Base-by-base conservation (phyloP, 2,329 filamentous ascomycete species). In the Juglanconis sp. region DNA sequence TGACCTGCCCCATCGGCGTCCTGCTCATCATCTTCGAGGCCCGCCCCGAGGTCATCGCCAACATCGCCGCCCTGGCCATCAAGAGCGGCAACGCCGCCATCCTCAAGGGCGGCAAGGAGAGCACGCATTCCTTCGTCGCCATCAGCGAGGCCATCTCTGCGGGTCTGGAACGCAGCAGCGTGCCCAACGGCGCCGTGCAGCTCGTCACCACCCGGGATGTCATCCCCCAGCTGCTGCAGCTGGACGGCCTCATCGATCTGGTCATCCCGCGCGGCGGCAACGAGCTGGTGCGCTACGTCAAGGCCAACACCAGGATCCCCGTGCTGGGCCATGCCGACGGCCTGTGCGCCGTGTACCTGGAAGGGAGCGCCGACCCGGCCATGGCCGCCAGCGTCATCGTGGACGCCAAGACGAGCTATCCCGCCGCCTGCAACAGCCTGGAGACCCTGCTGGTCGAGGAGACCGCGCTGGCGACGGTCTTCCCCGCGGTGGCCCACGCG, bases 1-100 rank as follows among this genome's bases (percentile, higher is more conserved):
- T 96, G 51, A 92, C 91, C 46, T 96, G 92, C 72, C 95, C 95
- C 5, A 98, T 99, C 67, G 95, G 95, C 62, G 93, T 98, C n/a
- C 85, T 99, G 47, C 84, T 99, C 66, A 95, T 99, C 76, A 98
- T 99, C 71, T 99, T 99, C 71, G 95, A 99, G 77, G 95, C 95
- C 40, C 89, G 95, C 7, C 95, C 95, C 6, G 95, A 99, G 77
- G 95, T 99, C 65, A 97, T 99, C 71, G 95, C 94, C 71, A 99
- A 99, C 75, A 98, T 99, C 70, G 92, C 95, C 64, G 91, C 93
- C 4, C 82, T 99, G 31, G 93, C 95, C 42, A 91, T 99, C 75
- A 99, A 99, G 74, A 98, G 94, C 11, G 95, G 92, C 69, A 99
- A 99, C 74, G 90, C 95, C 40, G 95, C 93, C 55, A 98, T 99